Evolutionary conservation across 768 basidiomycete species (phyloP).

Genomic region (Nidularia pulvinata): DNA sequence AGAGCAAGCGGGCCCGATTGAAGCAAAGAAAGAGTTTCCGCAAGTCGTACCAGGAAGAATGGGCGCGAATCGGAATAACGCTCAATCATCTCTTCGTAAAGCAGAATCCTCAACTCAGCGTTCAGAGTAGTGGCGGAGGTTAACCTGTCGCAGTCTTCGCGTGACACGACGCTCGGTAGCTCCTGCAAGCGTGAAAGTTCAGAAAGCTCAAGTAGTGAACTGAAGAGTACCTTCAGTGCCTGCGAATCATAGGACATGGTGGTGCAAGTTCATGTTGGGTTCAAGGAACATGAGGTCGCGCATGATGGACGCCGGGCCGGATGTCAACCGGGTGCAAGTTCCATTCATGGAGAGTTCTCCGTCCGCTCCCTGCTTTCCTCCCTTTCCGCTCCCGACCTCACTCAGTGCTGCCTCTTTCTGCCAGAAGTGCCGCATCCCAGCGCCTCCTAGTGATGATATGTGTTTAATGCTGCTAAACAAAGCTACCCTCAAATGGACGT

Average conservation of each 20-base stretch:
- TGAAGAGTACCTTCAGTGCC: slow-evolving; percentile 6
- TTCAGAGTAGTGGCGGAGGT: slow-evolving; percentile 1
- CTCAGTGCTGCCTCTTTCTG: too few species aligned
- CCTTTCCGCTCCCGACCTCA: too few species aligned
- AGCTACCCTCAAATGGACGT: too few species aligned
- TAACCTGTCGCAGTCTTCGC: slow-evolving; percentile 10
- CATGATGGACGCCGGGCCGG: too few species aligned
- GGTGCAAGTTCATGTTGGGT: not conserved
- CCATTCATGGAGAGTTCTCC: too few species aligned
- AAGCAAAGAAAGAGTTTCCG: slow-evolving; percentile 5
- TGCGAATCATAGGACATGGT: slow-evolving; percentile 11
- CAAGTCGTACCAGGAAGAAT: slow-evolving; percentile 9
- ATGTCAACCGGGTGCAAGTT: too few species aligned
- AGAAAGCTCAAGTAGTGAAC: not conserved
- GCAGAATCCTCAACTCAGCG: slow-evolving; percentile 5
- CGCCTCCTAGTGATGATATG: too few species aligned
- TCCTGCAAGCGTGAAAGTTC: slow-evolving; percentile 6
- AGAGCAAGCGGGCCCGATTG: slow-evolving; percentile 9
- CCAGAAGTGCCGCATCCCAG: too few species aligned
- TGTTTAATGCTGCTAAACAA: too few species aligned
- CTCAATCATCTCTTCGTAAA: slow-evolving; percentile 15
- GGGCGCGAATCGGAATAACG: slow-evolving; percentile 12
- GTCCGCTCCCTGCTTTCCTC: too few species aligned
- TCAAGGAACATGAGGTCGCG: too few species aligned
- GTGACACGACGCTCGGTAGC: slow-evolving; percentile 10